These are phyloP conservation scores for Mycena venus DNA, from an alignment of 768 basidiomycete genomes.

Conservation along the genomic window DNA sequence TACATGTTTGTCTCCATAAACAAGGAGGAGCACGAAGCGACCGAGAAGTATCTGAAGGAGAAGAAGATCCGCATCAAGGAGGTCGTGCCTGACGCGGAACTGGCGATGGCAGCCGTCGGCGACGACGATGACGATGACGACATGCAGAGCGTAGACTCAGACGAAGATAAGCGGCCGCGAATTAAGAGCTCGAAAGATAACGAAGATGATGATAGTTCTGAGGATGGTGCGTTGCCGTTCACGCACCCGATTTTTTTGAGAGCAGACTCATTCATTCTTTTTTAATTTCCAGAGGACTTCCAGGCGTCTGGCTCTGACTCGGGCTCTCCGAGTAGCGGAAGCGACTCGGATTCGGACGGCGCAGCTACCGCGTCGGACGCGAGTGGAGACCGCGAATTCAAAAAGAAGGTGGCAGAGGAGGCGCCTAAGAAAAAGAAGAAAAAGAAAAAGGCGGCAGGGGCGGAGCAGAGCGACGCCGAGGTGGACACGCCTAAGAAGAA, in stretches of 20 bases:
- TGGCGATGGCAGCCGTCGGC: conserved; percentile 76
- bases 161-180: conserved; percentile 74
- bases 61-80: conserved; percentile 97
- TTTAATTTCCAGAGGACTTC: conserved; percentile 82
- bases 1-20: conserved; percentile 93
- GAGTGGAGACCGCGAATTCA: conserved; percentile 80
- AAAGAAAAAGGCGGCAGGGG: conserved; percentile 60
- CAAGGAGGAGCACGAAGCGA: conserved; percentile 93
- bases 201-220: conserved; percentile 87
- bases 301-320: conserved; percentile 85
- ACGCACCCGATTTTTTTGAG: not conserved
- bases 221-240: conserved; percentile 64
- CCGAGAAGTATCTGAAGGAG: conserved; percentile 86
- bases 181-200: conserved; percentile 65
- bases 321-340: conserved; percentile 88
- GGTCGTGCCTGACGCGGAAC: conserved; percentile 90
- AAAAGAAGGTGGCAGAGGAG: conserved; percentile 32
- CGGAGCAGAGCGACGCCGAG: conserved; percentile 46
- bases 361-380: conserved; percentile 89
- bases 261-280: not conserved
- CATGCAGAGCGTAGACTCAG: conserved; percentile 85
- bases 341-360: conserved; percentile 75
- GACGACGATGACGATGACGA: conserved; percentile 85
- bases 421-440: conserved; percentile 58
- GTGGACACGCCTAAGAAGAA: conserved; percentile 23